These are phyloP conservation scores for Phytophthora citricola DNA, from an alignment of 352 stramenopile species.

Conservation along the genomic window DNA sequence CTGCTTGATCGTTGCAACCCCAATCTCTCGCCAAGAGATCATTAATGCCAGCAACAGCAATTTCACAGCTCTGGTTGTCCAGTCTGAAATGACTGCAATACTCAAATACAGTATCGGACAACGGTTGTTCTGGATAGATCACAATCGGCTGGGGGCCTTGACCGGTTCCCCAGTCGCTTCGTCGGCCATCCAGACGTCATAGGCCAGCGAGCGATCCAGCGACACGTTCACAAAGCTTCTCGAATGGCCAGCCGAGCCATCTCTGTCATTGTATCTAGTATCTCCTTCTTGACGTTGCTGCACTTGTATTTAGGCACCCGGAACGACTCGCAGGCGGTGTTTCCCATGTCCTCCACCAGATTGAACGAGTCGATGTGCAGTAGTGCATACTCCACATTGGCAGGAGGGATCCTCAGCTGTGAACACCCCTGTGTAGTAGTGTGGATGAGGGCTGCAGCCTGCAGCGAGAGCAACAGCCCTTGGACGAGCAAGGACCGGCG, in stretches of 20 bases:
- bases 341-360: constrained; percentile 35
- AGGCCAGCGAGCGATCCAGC: constrained; percentile 57
- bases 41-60: constrained; percentile 23
- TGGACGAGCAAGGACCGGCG: background rate
- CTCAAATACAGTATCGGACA: constrained; percentile 36
- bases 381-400: constrained; percentile 38
- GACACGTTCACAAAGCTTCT: constrained; percentile 69
- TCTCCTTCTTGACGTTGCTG: constrained; percentile 30
- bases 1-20: constrained; percentile 46
- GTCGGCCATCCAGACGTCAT: constrained; percentile 39
- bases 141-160: constrained; percentile 31
- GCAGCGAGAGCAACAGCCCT: constrained; percentile 17
- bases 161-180: constrained; percentile 17
- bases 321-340: constrained; percentile 25
- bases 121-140: constrained; percentile 44
- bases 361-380: constrained; percentile 52
- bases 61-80: constrained; percentile 14
- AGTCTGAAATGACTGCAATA: constrained; percentile 44
- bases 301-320: constrained; percentile 46
- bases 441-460: background rate
- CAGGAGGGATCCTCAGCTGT: constrained; percentile 27
- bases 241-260: constrained; percentile 50
- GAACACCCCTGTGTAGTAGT: constrained; percentile 21
- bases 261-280: constrained; percentile 48
- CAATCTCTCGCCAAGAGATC: constrained; percentile 51